Conservation (phyloP, 2,329 filamentous ascomycete genomes). For the Diaporthe ampelina region DNA sequence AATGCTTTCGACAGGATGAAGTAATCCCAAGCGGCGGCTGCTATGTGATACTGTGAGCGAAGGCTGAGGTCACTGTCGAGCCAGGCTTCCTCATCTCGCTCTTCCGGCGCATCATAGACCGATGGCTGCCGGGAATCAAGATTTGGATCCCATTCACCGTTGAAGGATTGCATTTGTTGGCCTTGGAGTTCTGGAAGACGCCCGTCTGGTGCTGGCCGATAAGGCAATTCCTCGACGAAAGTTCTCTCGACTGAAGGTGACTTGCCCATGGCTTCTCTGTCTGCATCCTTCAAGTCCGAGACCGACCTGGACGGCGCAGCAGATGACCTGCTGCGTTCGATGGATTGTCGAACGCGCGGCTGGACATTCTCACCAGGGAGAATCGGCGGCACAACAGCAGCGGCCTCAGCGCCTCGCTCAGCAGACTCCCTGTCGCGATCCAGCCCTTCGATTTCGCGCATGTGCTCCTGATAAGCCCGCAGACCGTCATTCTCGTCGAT, state of each 20-base stretch:
- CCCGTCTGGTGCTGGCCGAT: conserved; percentile 26
- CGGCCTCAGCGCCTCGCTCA: neutral
- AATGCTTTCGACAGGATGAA: conserved; percentile 76
- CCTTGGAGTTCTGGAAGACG: conserved; percentile 23
- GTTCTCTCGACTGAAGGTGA: conserved; percentile 40
- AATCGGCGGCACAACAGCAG: conserved; percentile 2
- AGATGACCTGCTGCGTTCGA: conserved; percentile 35
- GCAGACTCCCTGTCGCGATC: conserved; percentile 28
- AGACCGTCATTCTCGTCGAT: conserved; percentile 40
- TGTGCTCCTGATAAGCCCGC: conserved; percentile 40
- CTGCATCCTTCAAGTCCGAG: conserved; percentile 6
- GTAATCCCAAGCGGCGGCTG: conserved; percentile 72
- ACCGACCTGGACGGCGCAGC: conserved; percentile 7
- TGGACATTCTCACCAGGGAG: conserved; percentile 29
- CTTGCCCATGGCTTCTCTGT: conserved; percentile 23
- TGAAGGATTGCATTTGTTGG: conserved; percentile 23
- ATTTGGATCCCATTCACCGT: conserved; percentile 27
- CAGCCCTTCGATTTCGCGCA: conserved; percentile 33
- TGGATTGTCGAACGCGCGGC: conserved; percentile 41
- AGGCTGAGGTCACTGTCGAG: conserved; percentile 28
- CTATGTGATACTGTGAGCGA: conserved; percentile 49
- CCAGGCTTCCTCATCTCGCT: conserved; percentile 57
- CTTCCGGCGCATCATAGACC: conserved; percentile 38
- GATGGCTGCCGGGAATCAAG: conserved; percentile 50
- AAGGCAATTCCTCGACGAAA: conserved; percentile 36